Base-by-base conservation (phyloP, 2,329 filamentous ascomycete genomes). In the Helminthosporium solani region DNA sequence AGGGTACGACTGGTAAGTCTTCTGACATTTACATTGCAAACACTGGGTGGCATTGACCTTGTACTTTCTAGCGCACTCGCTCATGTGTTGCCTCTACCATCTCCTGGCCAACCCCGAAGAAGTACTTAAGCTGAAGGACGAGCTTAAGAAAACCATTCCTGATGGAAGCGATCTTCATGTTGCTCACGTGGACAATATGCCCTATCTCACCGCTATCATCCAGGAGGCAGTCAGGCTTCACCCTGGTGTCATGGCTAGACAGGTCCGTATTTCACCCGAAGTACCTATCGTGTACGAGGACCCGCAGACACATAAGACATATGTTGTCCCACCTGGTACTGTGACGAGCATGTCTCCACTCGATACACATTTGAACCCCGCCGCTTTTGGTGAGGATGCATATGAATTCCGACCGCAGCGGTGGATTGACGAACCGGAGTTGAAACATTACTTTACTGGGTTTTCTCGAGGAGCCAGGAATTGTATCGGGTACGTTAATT, bases 401-500 rank as follows among this genome's bases (percentile, higher is more conserved):
- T 11, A 21, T 2, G 33, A 27, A n/a, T 61, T 52, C 44, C 21
- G n/a, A 11, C 56, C 56, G 6, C 53, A 58, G 39, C 18, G 56
- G 18, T 54, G 49, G 49, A 11, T 57, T 18, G 42, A 43, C 15
- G 41, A 36, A 11, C 19, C 31, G 14, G 11, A 20, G 7, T 31
- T 63, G 12, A 50, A 54, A 15, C 44, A 36, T 11, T 61, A 57
- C 34, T 38, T 63, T 9, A 33, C 58, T 23, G 30, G 50, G 5
- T 63, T 64, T 33, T 38, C 37, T 3, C 61, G 56, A 30, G 61
- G 61, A 8, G 53, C 31, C 2, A 36, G 60, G 19, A 27, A 36
- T n/a, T 63, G 61, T 25, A 31, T 64, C 6, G 60, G 60, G n/a
- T n/a, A n/a, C n/a, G n/a, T n/a, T n/a, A n/a, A n/a, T n/a, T n/a